Evolutionary conservation across 2,329 filamentous ascomycete genomes (phyloP).

Genomic region (Hypocreales sp.): DNA sequence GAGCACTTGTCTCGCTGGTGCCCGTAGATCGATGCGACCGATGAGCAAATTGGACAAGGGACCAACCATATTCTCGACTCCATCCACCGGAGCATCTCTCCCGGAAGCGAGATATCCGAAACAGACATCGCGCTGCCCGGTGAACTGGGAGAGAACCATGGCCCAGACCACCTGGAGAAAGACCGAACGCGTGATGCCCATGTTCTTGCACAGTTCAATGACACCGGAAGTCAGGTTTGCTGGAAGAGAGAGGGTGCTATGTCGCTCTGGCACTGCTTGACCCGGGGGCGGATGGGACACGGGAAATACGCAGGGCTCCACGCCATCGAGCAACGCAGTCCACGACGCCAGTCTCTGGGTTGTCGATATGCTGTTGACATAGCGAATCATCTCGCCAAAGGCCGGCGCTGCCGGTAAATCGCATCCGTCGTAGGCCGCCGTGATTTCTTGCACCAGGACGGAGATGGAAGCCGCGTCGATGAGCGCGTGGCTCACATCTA

Average conservation of each 20-base stretch:
- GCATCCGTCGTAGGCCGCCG: constrained; percentile 9
- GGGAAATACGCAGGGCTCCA: constrained; percentile 5
- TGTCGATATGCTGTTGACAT: constrained; percentile 1
- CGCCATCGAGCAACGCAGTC: constrained; percentile 3
- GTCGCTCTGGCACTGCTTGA: background rate
- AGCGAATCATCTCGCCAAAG: constrained; percentile 1
- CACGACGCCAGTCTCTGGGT: constrained; percentile 3
- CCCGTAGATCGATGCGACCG: constrained; percentile 23
- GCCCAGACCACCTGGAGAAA: constrained; percentile 37
- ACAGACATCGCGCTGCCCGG: constrained; percentile 27
- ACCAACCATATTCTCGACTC: constrained; percentile 32
- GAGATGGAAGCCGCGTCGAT: constrained; percentile 13
- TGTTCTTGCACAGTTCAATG: constrained; percentile 17
- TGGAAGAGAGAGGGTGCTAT: constrained; percentile 1
- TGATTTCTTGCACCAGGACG: constrained; percentile 14
- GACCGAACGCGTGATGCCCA: constrained; percentile 29
- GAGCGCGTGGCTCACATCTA: constrained; percentile 17
- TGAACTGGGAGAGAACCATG: constrained; percentile 30
- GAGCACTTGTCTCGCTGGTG: constrained; percentile 16
- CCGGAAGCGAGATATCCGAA: constrained; percentile 40
- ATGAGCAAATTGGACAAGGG: constrained; percentile 40
- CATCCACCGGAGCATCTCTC: constrained; percentile 31
- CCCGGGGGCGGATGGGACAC: background rate
- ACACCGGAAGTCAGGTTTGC: background rate
- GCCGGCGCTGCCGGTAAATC: constrained; percentile 2